Evolutionary conservation across 1,139 yeast genomes (phyloP).

Genomic region (Waltiozyma sp.): DNA sequence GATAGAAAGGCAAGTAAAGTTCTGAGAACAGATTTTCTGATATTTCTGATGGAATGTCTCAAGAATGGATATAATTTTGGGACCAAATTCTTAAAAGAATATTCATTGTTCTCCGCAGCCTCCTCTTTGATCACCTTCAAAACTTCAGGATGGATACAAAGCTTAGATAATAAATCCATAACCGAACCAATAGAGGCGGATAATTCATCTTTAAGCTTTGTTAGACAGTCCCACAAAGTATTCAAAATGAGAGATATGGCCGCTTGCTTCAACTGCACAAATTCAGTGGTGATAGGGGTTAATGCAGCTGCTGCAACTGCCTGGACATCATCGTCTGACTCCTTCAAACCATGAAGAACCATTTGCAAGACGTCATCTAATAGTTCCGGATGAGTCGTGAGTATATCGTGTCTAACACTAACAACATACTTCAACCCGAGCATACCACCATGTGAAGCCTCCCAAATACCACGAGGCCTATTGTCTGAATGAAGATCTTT

Average conservation of each 20-base stretch:
- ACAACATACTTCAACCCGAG: constrained; percentile 88
- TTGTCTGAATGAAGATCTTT: constrained; percentile 22
- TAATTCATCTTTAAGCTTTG: constrained; percentile 79
- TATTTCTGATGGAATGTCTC: constrained; percentile 88
- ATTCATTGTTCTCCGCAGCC: constrained; percentile 36
- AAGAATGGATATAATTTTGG: constrained; percentile 88
- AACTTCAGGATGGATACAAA: constrained; percentile 76
- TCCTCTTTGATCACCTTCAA: constrained; percentile 56
- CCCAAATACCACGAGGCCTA: constrained; percentile 54
- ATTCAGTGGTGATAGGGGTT: constrained; percentile 79
- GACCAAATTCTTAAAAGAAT: constrained; percentile 64
- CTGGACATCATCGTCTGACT: constrained; percentile 91
- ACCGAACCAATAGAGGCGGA: constrained; percentile 94
- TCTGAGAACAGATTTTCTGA: constrained; percentile 77
- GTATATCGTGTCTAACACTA: constrained; percentile 73
- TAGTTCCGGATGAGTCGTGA: constrained; percentile 46
- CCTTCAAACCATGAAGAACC: constrained; percentile 78
- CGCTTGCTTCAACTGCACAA: constrained; percentile 54
- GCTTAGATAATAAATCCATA: constrained; percentile 84
- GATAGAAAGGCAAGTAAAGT: constrained; percentile 71
- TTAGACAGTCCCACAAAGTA: constrained; percentile 82
- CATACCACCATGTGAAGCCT: constrained; percentile 97
- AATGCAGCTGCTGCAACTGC: constrained; percentile 93
- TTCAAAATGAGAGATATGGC: constrained; percentile 55
- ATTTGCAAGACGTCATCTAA: constrained; percentile 68